A percentile compares a stretch with the other conserved stretches of the same genome.
phyloP scores from a whole-genome alignment of 2,329 filamentous ascomycete genomes.

The Xylaria hypoxylon region DNA sequence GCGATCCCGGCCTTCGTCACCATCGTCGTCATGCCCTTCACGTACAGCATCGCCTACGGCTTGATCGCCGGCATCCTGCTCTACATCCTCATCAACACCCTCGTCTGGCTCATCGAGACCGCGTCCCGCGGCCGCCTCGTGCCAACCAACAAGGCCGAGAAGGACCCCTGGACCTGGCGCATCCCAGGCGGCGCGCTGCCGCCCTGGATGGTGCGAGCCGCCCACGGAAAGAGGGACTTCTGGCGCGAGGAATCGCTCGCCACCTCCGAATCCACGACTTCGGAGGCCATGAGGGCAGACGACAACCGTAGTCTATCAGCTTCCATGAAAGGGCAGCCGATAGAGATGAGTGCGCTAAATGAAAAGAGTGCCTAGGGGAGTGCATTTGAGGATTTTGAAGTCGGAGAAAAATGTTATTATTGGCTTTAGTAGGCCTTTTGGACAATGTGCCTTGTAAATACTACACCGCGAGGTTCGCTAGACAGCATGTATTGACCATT shows the following conservation, averaged over 20 bases:
- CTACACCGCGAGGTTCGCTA: background rate
- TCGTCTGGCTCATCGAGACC: constrained; percentile 76
- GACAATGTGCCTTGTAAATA: constrained; percentile 27
- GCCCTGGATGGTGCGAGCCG: constrained; percentile 75
- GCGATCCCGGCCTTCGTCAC: constrained; percentile 86
- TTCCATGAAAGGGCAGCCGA: constrained; percentile 24
- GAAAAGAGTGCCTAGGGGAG: constrained; percentile 27
- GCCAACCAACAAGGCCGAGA: constrained; percentile 79
- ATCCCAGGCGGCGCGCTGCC: constrained; percentile 80
- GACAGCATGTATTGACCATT: constrained; percentile 11
- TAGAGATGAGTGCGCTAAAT: constrained; percentile 1
- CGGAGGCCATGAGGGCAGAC: constrained; percentile 18
- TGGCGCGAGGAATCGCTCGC: constrained; percentile 64
- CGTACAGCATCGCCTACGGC: constrained; percentile 88
- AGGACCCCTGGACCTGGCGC: constrained; percentile 84
- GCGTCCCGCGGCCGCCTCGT: constrained; percentile 75
- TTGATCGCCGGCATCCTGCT: constrained; percentile 83
- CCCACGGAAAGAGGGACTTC: constrained; percentile 77
- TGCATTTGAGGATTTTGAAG: background rate
- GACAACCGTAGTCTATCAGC: constrained; percentile 23
- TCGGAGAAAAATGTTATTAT: background rate
- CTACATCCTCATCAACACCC: constrained; percentile 80
- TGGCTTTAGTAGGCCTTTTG: background rate
- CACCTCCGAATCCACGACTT: constrained; percentile 3
- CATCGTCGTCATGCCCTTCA: constrained; percentile 88